These are phyloP conservation scores for Zymoseptoria crescenta DNA, from an alignment of 2,329 filamentous ascomycete genomes.

Conservation along the genomic window DNA sequence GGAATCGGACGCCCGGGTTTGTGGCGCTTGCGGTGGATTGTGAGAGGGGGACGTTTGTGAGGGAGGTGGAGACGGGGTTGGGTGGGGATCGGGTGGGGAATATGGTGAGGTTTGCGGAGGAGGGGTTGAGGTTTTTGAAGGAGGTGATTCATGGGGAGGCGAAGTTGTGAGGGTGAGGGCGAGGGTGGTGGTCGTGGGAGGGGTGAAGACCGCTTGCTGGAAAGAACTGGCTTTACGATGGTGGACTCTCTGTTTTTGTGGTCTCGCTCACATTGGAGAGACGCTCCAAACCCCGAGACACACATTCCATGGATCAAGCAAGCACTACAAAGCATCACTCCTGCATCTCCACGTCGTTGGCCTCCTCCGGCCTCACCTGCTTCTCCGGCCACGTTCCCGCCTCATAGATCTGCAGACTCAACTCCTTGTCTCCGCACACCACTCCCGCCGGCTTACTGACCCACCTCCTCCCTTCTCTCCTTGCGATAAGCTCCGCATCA, in stretches of 20 bases:
- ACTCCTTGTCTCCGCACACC: not conserved
- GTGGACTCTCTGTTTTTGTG: too few relatives aligned
- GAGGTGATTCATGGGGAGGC: slow-evolving; percentile 47
- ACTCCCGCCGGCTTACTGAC: not conserved
- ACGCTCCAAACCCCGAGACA: too few relatives aligned
- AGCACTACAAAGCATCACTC: too few relatives aligned
- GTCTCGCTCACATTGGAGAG: too few relatives aligned
- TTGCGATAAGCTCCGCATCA: not conserved
- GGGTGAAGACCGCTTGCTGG: too few relatives aligned
- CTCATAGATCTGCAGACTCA: not conserved
- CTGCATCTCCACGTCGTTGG: not conserved
- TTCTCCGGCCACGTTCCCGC: not conserved
- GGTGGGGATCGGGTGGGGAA: slow-evolving; percentile 50
- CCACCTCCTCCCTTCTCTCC: not conserved
- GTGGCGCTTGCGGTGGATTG: slow-evolving; percentile 55
- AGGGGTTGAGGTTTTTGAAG: slow-evolving; percentile 48
- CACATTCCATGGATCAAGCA: too few relatives aligned
- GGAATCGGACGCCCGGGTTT: slow-evolving; percentile 55
- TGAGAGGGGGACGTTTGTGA: slow-evolving; percentile 44
- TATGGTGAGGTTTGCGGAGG: slow-evolving; percentile 55
- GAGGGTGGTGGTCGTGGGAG: not conserved
- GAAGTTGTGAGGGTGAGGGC: slow-evolving; percentile 29
- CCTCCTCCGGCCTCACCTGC: not conserved
- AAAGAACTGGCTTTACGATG: too few relatives aligned
- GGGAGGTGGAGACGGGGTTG: slow-evolving; percentile 50